These are phyloP conservation scores for Trichosporon coremiiforme DNA, from an alignment of 1,284 basidiomycete species.

Conservation along the genomic window DNA sequence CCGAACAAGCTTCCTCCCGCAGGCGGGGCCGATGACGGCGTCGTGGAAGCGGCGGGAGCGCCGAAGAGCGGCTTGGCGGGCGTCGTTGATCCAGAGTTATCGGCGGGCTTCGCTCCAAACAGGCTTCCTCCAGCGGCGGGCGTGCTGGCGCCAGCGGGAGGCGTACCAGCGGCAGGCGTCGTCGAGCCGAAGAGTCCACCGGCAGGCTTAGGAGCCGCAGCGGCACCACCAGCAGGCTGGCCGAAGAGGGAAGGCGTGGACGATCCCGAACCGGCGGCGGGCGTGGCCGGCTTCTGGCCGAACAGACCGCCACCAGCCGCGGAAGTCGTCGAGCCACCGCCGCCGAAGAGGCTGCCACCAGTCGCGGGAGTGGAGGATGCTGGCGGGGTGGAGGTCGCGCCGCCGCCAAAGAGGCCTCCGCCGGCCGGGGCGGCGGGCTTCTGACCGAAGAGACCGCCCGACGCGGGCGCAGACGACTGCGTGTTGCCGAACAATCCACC, in stretches of 20 bases:
- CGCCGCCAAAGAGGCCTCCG: constrained; percentile 39
- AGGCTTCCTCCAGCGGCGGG: constrained; percentile 21
- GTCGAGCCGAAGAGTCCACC: constrained; percentile 32
- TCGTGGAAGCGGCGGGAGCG: constrained; percentile 43
- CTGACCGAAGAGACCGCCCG: constrained; percentile 31
- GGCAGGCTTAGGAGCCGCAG: constrained; percentile 24
- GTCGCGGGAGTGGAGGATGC: constrained; percentile 31
- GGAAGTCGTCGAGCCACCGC: constrained; percentile 30
- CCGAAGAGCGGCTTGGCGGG: constrained; percentile 48
- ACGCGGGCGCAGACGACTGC: constrained; percentile 43
- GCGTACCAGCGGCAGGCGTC: constrained; percentile 17
- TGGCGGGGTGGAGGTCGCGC: constrained; percentile 26
- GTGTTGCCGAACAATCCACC: constrained; percentile 25
- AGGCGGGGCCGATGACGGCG: constrained; percentile 43
- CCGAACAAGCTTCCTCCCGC: constrained; percentile 40
- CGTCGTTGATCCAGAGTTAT: constrained; percentile 38
- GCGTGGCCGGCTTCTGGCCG: constrained; percentile 28
- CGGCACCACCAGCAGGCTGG: constrained; percentile 16
- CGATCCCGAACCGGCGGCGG: constrained; percentile 16
- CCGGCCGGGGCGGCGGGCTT: constrained; percentile 30
- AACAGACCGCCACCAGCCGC: constrained; percentile 16
- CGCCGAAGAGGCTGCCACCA: constrained; percentile 39
- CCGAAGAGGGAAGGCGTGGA: constrained; percentile 33
- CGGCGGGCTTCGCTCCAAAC: constrained; percentile 32
- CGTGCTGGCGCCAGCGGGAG: constrained; percentile 25